Evolutionary conservation across 257 asterid species (phyloP), one percentile per base, ranked within the genome.

Genomic region (Paraleonurus japonicus): DNA sequence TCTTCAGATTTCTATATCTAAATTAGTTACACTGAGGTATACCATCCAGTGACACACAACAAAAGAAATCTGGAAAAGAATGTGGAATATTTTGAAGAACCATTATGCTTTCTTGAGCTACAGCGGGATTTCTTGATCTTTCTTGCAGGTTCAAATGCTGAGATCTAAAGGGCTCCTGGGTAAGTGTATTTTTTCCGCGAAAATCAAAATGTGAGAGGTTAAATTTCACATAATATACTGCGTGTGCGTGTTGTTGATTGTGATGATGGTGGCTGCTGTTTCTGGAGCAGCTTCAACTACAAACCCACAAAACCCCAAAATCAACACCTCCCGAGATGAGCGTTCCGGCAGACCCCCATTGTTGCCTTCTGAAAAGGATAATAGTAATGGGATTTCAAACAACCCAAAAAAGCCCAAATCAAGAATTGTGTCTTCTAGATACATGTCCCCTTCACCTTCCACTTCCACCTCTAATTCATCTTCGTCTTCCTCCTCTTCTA

Each of bases 231-330:
- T 47, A n/a, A n/a, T 9, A 60, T 57, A 50, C 75, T 24, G 17
- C 70, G 67, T 20, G 64, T 73, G 72, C 45, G 43, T 67, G 78
- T 70, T 27, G 50, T 71, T 61, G 81, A 69, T 75, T 78, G 83
- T 74, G 86, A 86, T 83, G 83, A 84, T 94, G 98, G 95, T 88
- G 82, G 95, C 93, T 85, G 96, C 95, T 79, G 89, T 84, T 82
- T 80, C 95, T 60, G 96, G 90, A 76, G 88, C 87, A 83, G 90
- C 89, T 87, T 89, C 95, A 77, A 78, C 90, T 19, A 63, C 81
- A 10, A 82, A 73, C 71, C 80, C 85, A 3, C 85, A 76, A 79
- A 85, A 69, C 81, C 78, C 79, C 78, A 86, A 81, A 86, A 68
- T 71, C 80, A 27, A 50, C 58, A 4, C 53, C 68, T 55, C 86